Base-by-base conservation (phyloP, 306 rosid species). In the Crotalaria pallida region DNA sequence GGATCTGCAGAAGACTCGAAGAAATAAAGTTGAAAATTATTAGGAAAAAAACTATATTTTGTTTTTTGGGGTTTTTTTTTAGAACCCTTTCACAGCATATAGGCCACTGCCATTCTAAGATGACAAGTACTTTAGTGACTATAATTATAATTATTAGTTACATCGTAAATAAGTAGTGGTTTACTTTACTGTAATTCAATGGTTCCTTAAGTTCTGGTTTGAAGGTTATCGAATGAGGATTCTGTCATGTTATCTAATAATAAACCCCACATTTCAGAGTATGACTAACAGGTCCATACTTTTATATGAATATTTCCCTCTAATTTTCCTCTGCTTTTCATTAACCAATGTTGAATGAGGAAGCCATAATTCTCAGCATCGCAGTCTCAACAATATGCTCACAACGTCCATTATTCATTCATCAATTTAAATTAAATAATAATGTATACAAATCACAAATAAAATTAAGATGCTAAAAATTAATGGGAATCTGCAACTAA, bases 1-100 rank as follows among this genome's bases (percentile, higher is more conserved):
- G 89, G 40, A 77, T 27, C 96, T 9, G 59, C 76, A 40, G 78
- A 80, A 44, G 78, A 80, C 29, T 74, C 85, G 47, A 56, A 57
- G 59, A 70, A 68, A 1, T 78, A 79, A 73, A 24, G 29, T 55
- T 65, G 48, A 75, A 76, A 43, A 64, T 63, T 27, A 72, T 53
- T 49, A 48, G n/a, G n/a, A n/a, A 63, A 12, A 31, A 43, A 33
- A 34, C 27, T n/a, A 13, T 4, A 53, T 33, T 27, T 43, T 71
- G 18, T 69, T 63, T 50, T 52, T 55, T 65, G 17, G 76, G 26
- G 27, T 18, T 44, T 58, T 40, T 63, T 61, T 6, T 7, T 3
- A 29, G 45, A 52, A 49, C 60, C 62, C 41, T 22, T 73, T 73
- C 60, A 53, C 72, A 26, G 72, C 72, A 61, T 63, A 58, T 63